Evolutionary conservation across 2,329 filamentous ascomycete genomes (phyloP).

Genomic region (Cadophora malorum): DNA sequence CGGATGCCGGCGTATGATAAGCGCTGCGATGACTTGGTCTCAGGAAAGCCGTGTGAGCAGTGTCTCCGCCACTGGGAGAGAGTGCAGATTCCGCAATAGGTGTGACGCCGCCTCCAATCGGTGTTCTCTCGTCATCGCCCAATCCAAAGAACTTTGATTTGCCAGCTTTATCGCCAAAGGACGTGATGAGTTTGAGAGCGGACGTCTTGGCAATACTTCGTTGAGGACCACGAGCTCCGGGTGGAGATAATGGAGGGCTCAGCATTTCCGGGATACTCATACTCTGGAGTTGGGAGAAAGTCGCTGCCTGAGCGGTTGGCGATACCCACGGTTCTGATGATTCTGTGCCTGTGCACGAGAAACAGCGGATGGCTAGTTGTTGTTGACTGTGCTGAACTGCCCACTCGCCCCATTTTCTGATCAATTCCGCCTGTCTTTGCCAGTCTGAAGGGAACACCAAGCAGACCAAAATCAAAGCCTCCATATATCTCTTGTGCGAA

Average conservation of each 20-base stretch:
- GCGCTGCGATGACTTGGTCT: conserved; percentile 71
- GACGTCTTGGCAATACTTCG: conserved; percentile 78
- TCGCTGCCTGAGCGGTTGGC: conserved; percentile 72
- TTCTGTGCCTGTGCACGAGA: conserved; percentile 88
- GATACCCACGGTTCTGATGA: conserved; percentile 88
- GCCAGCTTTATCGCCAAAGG: conserved; percentile 70
- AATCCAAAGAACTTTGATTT: conserved; percentile 70
- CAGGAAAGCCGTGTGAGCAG: conserved; percentile 68
- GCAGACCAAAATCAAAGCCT: conserved; percentile 87
- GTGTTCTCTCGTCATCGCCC: conserved; percentile 68
- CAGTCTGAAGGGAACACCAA: conserved; percentile 84
- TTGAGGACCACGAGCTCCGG: conserved; percentile 64
- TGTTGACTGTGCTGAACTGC: conserved; percentile 87
- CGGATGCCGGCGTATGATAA: conserved; percentile 73
- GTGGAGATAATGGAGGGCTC: conserved; percentile 77
- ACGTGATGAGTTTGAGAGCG: conserved; percentile 88
- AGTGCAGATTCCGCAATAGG: conserved; percentile 83
- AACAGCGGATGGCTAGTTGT: conserved; percentile 89
- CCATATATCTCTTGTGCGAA: conserved; percentile 89
- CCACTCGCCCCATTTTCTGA: conserved; percentile 94
- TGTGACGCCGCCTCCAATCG: conserved; percentile 81
- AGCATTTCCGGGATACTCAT: conserved; percentile 65
- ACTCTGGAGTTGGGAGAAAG: conserved; percentile 63
- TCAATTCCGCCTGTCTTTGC: conserved; percentile 86
- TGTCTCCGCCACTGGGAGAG: conserved; percentile 72